Conservation (phyloP, 2,329 filamentous ascomycete genomes). For the Paecilomyces dactylethromorphus region DNA sequence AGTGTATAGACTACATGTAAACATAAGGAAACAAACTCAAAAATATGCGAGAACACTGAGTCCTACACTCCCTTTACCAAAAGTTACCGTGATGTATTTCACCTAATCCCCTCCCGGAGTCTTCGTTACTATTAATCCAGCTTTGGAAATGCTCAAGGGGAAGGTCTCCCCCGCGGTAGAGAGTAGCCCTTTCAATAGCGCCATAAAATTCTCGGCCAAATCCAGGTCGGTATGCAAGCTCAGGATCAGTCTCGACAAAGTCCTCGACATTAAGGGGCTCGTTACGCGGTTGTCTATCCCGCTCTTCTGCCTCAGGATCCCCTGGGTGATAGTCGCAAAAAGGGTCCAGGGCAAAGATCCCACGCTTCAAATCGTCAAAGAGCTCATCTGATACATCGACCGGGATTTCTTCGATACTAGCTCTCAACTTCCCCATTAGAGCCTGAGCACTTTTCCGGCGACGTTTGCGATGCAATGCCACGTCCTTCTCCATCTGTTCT, state of each 20-base stretch:
- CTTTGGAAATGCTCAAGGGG: not conserved
- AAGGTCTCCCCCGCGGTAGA: not conserved
- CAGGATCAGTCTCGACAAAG: conserved; percentile 7
- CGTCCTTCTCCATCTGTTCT: conserved; percentile 19
- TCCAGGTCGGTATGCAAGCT: conserved; percentile 6
- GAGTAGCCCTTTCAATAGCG: conserved; percentile 4
- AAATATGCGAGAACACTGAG: not conserved
- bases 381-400: conserved; percentile 20
- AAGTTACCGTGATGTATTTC: not conserved
- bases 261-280: conserved; percentile 1
- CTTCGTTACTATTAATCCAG: not conserved
- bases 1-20: not conserved
- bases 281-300: conserved; percentile 11
- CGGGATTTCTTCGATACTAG: conserved; percentile 20
- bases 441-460: conserved; percentile 15
- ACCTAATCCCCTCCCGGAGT: not conserved
- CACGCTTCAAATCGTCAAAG: conserved; percentile 24
- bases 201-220: conserved; percentile 8
- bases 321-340: conserved; percentile 25
- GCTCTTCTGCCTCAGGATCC: conserved; percentile 17
- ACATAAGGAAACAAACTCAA: not conserved
- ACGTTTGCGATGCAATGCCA: conserved; percentile 12
- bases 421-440: conserved; percentile 17
- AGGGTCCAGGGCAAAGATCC: conserved; percentile 21
- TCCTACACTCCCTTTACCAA: not conserved